Conservation (phyloP, 2,329 filamentous ascomycete species). For the Sordariomycetes sp. region DNA sequence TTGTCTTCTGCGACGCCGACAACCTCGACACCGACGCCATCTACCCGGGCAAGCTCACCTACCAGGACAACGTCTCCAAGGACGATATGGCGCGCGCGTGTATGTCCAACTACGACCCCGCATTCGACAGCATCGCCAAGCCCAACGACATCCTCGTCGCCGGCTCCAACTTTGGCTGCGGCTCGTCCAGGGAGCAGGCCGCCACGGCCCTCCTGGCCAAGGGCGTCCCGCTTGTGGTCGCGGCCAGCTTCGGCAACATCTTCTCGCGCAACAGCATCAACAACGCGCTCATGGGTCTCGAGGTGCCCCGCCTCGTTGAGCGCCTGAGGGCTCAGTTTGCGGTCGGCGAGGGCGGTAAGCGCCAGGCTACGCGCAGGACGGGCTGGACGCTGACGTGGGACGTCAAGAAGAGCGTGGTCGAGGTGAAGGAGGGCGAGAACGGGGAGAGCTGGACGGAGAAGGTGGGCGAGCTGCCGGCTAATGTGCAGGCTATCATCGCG, state of each 20-base stretch:
- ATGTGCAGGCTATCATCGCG: no score
- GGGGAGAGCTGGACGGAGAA: no score
- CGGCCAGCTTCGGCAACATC: slow-evolving; percentile 74
- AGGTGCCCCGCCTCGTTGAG: slow-evolving; percentile 53
- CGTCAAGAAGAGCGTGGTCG: no score
- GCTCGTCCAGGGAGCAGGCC: slow-evolving; percentile 70
- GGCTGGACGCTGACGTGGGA: no score
- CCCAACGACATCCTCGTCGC: slow-evolving; percentile 72
- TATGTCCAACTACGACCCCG: slow-evolving; percentile 85
- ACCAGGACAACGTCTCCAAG: slow-evolving; percentile 67
- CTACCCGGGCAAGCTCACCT: slow-evolving; percentile 82
- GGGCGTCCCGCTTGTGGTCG: slow-evolving; percentile 65
- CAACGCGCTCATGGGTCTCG: slow-evolving; percentile 61
- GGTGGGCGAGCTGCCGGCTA: no score
- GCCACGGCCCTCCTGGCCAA: slow-evolving; percentile 78
- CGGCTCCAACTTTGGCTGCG: slow-evolving; percentile 83
- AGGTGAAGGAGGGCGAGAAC: no score
- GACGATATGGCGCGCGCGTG: slow-evolving; percentile 80
- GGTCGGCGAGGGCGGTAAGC: no score
- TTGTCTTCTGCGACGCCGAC: slow-evolving; percentile 68
- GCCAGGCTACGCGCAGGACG: no score
- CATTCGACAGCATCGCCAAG: slow-evolving; percentile 51
- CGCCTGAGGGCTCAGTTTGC: slow-evolving; percentile 27
- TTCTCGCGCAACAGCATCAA: slow-evolving; percentile 71
- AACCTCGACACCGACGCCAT: slow-evolving; percentile 90